A percentile compares a stretch with the other conserved stretches of the same genome.
These are phyloP conservation scores for Akebia trifoliata DNA, from an alignment of 164 flowering plant species.

Conservation along the genomic window DNA sequence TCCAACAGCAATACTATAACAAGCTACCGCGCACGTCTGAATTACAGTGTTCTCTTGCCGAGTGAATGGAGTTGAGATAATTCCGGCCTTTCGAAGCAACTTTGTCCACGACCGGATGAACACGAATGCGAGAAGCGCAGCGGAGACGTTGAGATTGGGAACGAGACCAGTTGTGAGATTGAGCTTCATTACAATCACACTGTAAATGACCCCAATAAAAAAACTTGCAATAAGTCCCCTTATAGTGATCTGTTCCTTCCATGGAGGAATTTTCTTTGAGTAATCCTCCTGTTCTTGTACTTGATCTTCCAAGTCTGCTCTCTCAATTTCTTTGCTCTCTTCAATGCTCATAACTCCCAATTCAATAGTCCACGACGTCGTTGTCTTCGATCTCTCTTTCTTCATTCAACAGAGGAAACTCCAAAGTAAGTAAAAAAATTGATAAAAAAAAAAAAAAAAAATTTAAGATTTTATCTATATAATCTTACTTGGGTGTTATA, in stretches of 20 bases:
- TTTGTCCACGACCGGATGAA: conserved; percentile 68
- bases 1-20: conserved; percentile 78
- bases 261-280: conserved; percentile 40
- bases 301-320: conserved; percentile 22
- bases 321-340: conserved; percentile 26
- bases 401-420: conserved; percentile 6
- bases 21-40: conserved; percentile 91
- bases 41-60: conserved; percentile 89
- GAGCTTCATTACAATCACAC: conserved; percentile 79
- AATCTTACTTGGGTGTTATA: conserved; percentile 5
- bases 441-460: not conserved
- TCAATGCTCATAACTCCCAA: conserved; percentile 18
- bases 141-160: conserved; percentile 86
- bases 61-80: conserved; percentile 60
- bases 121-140: conserved; percentile 82
- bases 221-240: conserved; percentile 71
- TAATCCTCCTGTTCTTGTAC: conserved; percentile 11
- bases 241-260: conserved; percentile 73
- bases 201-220: conserved; percentile 59
- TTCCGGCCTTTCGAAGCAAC: conserved; percentile 49
- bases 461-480: not conserved
- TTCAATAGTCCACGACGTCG: not conserved
- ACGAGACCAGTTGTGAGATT: conserved; percentile 79
- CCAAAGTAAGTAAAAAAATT: not conserved
- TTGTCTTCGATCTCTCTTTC: not conserved